Base-by-base conservation (phyloP, 2,329 filamentous ascomycete genomes). In the Exophiala xenobiotica region DNA sequence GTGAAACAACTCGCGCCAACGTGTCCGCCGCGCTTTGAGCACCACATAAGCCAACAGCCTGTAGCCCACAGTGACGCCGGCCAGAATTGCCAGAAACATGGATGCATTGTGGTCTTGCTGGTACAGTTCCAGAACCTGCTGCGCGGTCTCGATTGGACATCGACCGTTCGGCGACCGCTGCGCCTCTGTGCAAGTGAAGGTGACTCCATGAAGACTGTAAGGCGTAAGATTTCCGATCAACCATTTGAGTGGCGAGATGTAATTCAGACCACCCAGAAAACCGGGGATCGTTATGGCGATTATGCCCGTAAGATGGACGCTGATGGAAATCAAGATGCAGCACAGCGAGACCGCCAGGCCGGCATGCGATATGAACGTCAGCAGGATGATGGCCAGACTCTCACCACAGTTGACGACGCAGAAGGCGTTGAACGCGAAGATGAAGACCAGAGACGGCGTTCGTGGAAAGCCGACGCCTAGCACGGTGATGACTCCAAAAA, bases 341-440 rank as follows among this genome's bases (percentile, higher is more conserved):
- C 85, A 88, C 48, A 88, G 69, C 59, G 88, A 89, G 52, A 90
- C 81, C 0, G 86, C 85, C 66, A 90, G 90, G 1, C 87, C 87
- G 0, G 85, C 86, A 63, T 90, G 86, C 26, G 72, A 71, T 64
- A 90, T 87, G 6, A 90, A 70, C 0, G 86, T 90, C 70, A 88
- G 89, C 73, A 90, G 90, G 71, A 88, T 82, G 63, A 90, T 89
- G 0, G 87, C 87, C 1, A 90, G 63, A 46, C 81, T 86, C 71
- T 90, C 87, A 16, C 87, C 87, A 61, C 85, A 89, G 46, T 75
- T 85, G 14, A 88, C 83, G 47, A 90, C 80, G 57, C 82, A 86
- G 62, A 90, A 88, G 56, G 82, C 83, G 60, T 85, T 82, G 68
- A 86, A 88, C 2, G 81, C 76, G 44, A 78, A 75, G 38, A 86